phyloP scores from a whole-genome alignment of 2,329 filamentous ascomycete species.

The Botryotinia globosa region DNA sequence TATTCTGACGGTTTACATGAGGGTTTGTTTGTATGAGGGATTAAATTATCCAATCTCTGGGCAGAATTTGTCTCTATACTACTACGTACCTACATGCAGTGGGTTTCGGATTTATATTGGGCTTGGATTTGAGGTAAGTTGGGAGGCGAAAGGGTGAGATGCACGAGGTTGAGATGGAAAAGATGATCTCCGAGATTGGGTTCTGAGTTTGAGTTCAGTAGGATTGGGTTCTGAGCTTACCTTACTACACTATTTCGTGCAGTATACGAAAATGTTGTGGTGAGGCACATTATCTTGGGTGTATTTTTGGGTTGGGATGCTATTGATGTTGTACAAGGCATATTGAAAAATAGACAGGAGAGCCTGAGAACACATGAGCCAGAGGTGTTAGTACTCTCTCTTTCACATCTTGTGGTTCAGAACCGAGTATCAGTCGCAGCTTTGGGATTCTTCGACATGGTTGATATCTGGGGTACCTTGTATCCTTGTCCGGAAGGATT shows the following conservation, averaged over 20 bases:
- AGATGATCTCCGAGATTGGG: not conserved
- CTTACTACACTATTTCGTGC: not conserved
- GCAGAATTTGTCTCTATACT: not conserved
- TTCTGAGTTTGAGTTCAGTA: not conserved
- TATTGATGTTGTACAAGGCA: not conserved
- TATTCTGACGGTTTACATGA: not conserved
- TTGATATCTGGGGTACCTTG: not conserved
- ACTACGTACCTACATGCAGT: not conserved
- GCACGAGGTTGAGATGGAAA: not conserved
- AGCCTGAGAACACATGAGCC: not conserved
- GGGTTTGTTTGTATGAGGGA: not conserved
- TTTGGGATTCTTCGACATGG: not conserved
- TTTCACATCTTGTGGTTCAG: not conserved
- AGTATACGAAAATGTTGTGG: not conserved
- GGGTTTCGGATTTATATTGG: not conserved
- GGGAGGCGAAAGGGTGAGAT: not conserved
- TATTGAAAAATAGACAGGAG: not conserved
- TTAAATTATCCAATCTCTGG: not conserved
- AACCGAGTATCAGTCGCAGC: not conserved
- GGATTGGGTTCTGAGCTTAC: not conserved
- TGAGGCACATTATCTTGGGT: not conserved
- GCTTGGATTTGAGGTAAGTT: not conserved
- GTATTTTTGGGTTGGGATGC: not conserved
- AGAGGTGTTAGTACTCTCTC: not conserved
- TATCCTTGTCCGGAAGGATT: not conserved